Percentiles rank a stretch among this genome's conserved stretches.
Evolutionary conservation across 176 grass and related monocot species (phyloP).

Genomic region (Paspalum vaginatum): DNA sequence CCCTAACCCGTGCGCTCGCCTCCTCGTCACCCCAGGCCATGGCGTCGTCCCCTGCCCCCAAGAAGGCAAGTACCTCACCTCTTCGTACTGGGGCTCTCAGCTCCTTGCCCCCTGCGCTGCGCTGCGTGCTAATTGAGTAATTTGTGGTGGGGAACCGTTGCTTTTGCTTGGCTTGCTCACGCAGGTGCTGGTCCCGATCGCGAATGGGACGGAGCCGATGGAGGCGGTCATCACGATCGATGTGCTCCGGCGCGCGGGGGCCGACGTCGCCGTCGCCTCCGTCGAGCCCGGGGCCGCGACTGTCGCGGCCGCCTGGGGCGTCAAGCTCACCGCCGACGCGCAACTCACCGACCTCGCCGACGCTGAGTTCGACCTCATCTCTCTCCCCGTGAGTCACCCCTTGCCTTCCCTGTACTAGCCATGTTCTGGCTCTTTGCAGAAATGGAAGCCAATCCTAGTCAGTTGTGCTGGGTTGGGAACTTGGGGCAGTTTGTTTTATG

Average conservation of each 20-base stretch:
- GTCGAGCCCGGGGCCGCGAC: constrained; percentile 49
- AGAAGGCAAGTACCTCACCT: constrained; percentile 47
- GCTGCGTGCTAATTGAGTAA: neutral
- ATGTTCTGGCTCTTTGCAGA: neutral
- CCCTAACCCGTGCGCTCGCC: constrained; percentile 48
- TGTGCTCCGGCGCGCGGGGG: constrained; percentile 70
- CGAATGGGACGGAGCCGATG: constrained; percentile 78
- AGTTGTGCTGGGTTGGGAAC: neutral
- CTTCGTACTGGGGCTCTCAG: neutral
- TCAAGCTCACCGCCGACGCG: constrained; percentile 61
- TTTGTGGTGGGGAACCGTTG: neutral
- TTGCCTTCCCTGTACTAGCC: neutral
- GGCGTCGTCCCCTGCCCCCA: constrained; percentile 49
- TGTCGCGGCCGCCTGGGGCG: constrained; percentile 62
- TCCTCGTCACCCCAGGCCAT: constrained; percentile 44
- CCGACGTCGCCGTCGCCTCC: constrained; percentile 62
- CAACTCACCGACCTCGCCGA: constrained; percentile 52
- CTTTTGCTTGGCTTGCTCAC: neutral
- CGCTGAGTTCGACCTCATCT: constrained; percentile 66
- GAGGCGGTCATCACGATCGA: constrained; percentile 69
- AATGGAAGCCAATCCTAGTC: neutral
- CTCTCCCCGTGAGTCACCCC: constrained; percentile 52
- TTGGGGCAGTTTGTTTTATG: neutral
- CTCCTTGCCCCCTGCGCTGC: neutral
- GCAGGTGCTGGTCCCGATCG: constrained; percentile 75